Evolutionary conservation across 2,329 filamentous ascomycete species (phyloP).

Genomic region (Penicillium sp.): DNA sequence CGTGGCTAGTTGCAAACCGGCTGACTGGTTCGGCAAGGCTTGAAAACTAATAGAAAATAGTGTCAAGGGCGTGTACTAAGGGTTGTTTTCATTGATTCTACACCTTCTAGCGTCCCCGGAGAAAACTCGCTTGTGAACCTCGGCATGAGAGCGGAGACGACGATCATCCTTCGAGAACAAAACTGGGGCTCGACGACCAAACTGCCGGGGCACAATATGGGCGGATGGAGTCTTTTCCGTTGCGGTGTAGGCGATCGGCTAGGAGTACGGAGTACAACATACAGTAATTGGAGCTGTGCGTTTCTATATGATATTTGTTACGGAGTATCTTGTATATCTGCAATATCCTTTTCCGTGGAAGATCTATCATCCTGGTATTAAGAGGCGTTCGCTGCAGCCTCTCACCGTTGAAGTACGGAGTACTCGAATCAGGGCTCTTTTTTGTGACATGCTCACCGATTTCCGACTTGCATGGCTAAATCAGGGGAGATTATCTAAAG

Average conservation of each 20-base stretch:
- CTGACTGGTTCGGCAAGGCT: conserved; percentile 4
- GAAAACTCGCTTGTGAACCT: conserved; percentile 3
- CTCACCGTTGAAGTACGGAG: background rate
- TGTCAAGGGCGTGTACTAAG: background rate
- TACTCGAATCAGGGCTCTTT: background rate
- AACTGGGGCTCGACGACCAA: conserved; percentile 10
- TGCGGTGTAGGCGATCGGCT: conserved; percentile 6
- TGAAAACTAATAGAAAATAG: background rate
- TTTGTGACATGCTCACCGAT: background rate
- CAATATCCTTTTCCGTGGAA: background rate
- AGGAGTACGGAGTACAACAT: background rate
- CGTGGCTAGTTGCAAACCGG: background rate
- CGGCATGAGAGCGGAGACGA: conserved; percentile 12
- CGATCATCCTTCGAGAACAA: conserved; percentile 12
- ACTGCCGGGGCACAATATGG: conserved; percentile 7
- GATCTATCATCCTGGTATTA: background rate
- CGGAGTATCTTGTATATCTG: background rate
- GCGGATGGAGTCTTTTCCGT: background rate
- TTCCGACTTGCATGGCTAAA: background rate
- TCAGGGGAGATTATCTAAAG: background rate
- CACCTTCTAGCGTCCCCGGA: conserved; percentile 11
- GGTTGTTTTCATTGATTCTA: background rate
- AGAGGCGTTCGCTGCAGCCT: background rate
- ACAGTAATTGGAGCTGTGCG: background rate
- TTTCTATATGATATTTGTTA: background rate